Evolutionary conservation across 2,329 filamentous ascomycete species (phyloP).

Genomic region (Diaporthe citri): DNA sequence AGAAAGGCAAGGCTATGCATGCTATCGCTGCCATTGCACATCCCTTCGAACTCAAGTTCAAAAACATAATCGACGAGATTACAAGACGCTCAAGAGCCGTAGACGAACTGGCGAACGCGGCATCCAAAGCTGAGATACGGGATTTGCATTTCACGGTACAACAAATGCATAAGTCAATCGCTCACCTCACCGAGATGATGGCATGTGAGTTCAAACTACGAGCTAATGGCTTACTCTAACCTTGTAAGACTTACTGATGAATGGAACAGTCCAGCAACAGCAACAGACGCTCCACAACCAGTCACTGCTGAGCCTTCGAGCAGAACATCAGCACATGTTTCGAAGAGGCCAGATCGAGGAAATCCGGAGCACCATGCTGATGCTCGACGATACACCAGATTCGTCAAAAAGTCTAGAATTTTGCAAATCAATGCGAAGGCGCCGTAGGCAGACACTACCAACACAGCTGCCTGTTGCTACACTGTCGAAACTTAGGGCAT

Average conservation of each 20-base stretch:
- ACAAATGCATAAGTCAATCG: neutral
- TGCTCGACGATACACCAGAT: neutral
- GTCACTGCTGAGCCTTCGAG: neutral
- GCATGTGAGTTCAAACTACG: constrained; percentile 5
- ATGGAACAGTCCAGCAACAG: neutral
- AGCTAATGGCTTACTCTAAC: no score
- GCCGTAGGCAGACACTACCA: neutral
- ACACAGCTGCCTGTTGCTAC: neutral
- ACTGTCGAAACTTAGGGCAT: neutral
- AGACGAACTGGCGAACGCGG: constrained; percentile 39
- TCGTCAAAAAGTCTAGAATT: neutral
- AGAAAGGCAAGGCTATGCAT: constrained; percentile 41
- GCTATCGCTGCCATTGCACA: constrained; percentile 38
- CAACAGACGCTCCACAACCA: neutral
- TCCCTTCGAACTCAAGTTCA: constrained; percentile 42
- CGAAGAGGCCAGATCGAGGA: neutral
- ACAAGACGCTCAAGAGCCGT: constrained; percentile 33
- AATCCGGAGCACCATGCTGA: neutral
- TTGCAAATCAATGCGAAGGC: constrained; percentile 7
- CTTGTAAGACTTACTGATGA: no score
- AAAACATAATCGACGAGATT: constrained; percentile 42
- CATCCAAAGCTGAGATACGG: constrained; percentile 41
- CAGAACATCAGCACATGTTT: neutral
- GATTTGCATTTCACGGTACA: constrained; percentile 37
- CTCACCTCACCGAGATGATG: constrained; percentile 1